Evolutionary conservation across 129 eudicot species (phyloP), one percentile per base, ranked within the genome.

Genomic region (Mikania micrantha): DNA sequence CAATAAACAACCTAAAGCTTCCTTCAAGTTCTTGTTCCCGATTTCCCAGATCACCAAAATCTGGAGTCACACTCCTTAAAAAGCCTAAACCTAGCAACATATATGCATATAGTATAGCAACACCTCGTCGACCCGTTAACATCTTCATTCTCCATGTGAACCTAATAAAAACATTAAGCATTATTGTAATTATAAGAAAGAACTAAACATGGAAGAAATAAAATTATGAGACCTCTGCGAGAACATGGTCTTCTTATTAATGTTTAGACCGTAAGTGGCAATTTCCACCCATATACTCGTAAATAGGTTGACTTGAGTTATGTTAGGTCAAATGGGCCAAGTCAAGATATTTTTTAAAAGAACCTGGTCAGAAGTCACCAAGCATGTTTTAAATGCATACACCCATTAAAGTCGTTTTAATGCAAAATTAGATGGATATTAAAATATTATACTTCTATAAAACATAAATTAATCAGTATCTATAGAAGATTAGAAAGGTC

Each of bases 61-160:
- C 98, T 5, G 98, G 98, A 57, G 98, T 86, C 57, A 84, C 95
- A 70, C 73, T 77, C 79, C 98, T 88, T 54, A 93, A 73, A 66
- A 93, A 88, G 56, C 98, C 98, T 74, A 93, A 77, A 21, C 98
- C 98, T 54, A 93, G 77, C 42, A 93, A 69, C 98, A 92, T 92
- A 64, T 93, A 93, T 58, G 98, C 85, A 69, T 93, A 93, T 60
- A 93, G 78, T 52, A 93, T 84, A 60, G 86, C 86, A 65, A 93
- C 96, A 66, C 98, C 98, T 61, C 98, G 83, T 41, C 79, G 84
- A 32, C 98, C 98, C 70, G 98, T 93, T 65, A 93, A 68, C 74
- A 85, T 59, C 84, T 89, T 88, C 98, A 93, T 93, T 77, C 98
- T 93, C 96, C 96, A 93, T 2, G 98, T 88, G 92, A 93, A 93